Conservation (phyloP, 1,139 yeast species). For the Casaregolazyma suthepensis region DNA sequence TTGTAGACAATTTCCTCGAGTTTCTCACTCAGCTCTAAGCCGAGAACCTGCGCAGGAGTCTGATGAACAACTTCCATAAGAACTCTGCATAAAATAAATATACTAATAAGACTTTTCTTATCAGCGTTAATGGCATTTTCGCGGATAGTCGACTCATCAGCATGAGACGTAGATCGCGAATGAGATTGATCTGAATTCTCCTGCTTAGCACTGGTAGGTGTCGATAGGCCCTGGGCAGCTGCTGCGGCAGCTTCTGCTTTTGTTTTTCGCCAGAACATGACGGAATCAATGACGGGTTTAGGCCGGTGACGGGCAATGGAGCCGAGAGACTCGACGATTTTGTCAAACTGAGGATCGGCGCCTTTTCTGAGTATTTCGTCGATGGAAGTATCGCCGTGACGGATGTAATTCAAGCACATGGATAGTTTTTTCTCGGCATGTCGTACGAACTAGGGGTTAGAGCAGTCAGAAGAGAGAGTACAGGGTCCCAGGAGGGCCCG, state of each 20-base stretch:
- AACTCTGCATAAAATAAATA: conserved; percentile 87
- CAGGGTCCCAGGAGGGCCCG: background rate
- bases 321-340: conserved; percentile 78
- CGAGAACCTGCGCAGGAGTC: conserved; percentile 64
- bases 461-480: background rate
- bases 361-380: conserved; percentile 82
- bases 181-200: conserved; percentile 8
- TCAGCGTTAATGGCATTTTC: conserved; percentile 41
- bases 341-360: conserved; percentile 77
- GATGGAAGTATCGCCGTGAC: conserved; percentile 72
- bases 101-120: conserved; percentile 76
- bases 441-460: conserved; percentile 55
- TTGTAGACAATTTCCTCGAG: conserved; percentile 91
- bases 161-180: conserved; percentile 12
- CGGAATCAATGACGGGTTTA: conserved; percentile 93
- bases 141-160: conserved; percentile 1
- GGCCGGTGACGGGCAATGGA: conserved; percentile 87
- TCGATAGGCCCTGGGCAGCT: conserved; percentile 39
- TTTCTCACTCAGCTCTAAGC: conserved; percentile 75
- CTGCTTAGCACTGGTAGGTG: conserved; percentile 13
- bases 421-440: conserved; percentile 84
- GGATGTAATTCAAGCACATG: conserved; percentile 61
- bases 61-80: conserved; percentile 89
- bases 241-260: conserved; percentile 78
- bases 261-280: conserved; percentile 96